phyloP scores from a whole-genome alignment of 2,329 filamentous ascomycete species.

The Colletotrichum sp. region DNA sequence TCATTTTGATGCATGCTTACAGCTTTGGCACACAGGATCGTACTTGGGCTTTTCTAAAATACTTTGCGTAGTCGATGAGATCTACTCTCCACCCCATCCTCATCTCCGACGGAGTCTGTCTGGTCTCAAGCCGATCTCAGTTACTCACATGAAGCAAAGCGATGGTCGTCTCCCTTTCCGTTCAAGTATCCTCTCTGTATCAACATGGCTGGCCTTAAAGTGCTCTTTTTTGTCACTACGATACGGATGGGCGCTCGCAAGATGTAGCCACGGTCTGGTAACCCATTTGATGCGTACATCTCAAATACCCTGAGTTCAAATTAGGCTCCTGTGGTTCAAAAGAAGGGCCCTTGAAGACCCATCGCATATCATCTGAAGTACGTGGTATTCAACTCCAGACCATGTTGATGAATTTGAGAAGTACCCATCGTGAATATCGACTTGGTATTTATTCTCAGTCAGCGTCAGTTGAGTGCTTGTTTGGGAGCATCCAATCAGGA shows the following conservation, averaged over 20 bases:
- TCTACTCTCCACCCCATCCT: neutral
- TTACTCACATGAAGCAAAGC: neutral
- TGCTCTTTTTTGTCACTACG: neutral
- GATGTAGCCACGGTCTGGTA: neutral
- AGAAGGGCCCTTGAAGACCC: neutral
- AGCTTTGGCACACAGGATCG: neutral
- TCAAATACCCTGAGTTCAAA: neutral
- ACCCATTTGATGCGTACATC: neutral
- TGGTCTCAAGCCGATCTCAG: neutral
- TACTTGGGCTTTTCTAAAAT: rapidly evolving
- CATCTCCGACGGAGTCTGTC: neutral
- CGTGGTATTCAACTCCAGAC: too few relatives aligned
- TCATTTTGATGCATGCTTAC: neutral
- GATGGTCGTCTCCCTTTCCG: rapidly evolving
- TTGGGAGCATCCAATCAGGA: neutral
- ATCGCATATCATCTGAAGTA: rapidly evolving
- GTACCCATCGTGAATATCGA: neutral
- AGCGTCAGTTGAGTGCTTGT: neutral
- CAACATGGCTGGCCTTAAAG: neutral
- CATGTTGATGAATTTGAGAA: neutral
- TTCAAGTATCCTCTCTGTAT: neutral
- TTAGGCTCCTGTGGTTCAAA: rapidly evolving
- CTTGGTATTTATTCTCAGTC: neutral
- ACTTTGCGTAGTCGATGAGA: neutral
- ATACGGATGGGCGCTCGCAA: neutral